Evolutionary conservation across 2,329 filamentous ascomycete genomes (phyloP), one percentile per base, ranked within the genome.

Genomic region (Microsporum canis): DNA sequence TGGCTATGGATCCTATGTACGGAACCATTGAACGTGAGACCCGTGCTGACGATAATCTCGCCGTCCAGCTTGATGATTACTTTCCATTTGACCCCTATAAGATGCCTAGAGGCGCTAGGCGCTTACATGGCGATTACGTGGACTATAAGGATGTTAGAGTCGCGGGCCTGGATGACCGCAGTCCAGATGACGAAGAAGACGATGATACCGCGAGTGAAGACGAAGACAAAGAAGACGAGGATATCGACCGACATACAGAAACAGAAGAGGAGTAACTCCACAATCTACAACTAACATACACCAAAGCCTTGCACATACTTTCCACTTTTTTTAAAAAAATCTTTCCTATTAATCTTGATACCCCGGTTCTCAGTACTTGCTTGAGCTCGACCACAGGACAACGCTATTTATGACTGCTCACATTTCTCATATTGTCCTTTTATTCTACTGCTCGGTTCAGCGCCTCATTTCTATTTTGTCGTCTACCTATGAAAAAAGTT

Each of bases 61-160:
- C 85, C 69, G 86, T 92, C 69, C 87, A 96, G 73, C 81, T 99
- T 1, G 91, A 97, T 67, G 88, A 91, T 0, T 96, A 95, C 72
- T 99, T 97, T 70, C 94, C 94, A 0, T 99, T 99, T 69, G 94
- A 99, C 71, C 95, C 95, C 1, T 99, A 97, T 73, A 88, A 92
- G 69, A 78, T 99, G 57, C 91, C 91, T 0, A 79, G 85, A 66
- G 96, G 91, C 72, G 90, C 88, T 73, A 82, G 85, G 62, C 97
- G 94, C 95, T 77, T 99, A 10, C 87, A 91, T 64, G 81, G 83
- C 23, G 88, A 95, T 70, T 96, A 96, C 70, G 81, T 92, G 34
- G 80, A 86, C 58, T 96, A 90, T 88, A 83, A 84, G 65, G 82
- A 85, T 3, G 51, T 55, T 14, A 55, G 31, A 27, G 83, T 95